phyloP scores from a whole-genome alignment of 495 filamentous ascomycete genomes.

The Penicillium herquei region DNA sequence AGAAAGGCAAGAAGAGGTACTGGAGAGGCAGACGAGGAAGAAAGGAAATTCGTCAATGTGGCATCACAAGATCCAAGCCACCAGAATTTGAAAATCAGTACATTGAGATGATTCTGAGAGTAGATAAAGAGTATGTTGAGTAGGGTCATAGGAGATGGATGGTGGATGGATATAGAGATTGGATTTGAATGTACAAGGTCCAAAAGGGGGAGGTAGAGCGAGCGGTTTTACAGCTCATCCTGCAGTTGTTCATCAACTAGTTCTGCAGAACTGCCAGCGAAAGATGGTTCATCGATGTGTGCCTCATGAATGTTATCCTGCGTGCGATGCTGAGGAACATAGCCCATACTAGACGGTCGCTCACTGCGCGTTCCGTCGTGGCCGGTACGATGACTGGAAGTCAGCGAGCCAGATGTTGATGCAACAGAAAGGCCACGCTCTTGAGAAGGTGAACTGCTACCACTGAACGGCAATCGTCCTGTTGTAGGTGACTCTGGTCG shows the following conservation, averaged over 20 bases:
- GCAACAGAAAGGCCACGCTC: slow-evolving; percentile 44
- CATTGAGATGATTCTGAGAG: not conserved
- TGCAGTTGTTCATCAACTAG: slow-evolving; percentile 38
- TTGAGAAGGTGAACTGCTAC: slow-evolving; percentile 50
- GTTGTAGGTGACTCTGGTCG: slow-evolving; percentile 35
- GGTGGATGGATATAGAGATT: not conserved
- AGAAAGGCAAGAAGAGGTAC: slow-evolving; percentile 25
- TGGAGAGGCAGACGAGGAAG: not conserved
- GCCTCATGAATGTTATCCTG: slow-evolving; percentile 58
- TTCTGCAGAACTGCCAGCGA: slow-evolving; percentile 50
- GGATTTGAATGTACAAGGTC: slow-evolving; percentile 2
- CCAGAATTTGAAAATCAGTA: slow-evolving; percentile 16
- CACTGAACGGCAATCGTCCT: slow-evolving; percentile 59
- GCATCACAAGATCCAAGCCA: slow-evolving; percentile 23
- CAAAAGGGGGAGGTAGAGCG: not conserved
- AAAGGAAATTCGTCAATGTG: slow-evolving; percentile 41
- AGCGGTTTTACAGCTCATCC: not conserved
- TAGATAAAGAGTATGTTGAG: not conserved
- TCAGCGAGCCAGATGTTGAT: slow-evolving; percentile 46
- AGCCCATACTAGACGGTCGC: slow-evolving; percentile 65
- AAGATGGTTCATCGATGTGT: slow-evolving; percentile 52
- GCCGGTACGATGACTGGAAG: slow-evolving; percentile 38
- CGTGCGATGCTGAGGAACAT: slow-evolving; percentile 68
- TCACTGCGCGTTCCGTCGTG: slow-evolving; percentile 45
- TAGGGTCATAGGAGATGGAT: not conserved